These are phyloP conservation scores for Phytophthora ramorum DNA, from an alignment of 352 stramenopile species.

Conservation along the genomic window DNA sequence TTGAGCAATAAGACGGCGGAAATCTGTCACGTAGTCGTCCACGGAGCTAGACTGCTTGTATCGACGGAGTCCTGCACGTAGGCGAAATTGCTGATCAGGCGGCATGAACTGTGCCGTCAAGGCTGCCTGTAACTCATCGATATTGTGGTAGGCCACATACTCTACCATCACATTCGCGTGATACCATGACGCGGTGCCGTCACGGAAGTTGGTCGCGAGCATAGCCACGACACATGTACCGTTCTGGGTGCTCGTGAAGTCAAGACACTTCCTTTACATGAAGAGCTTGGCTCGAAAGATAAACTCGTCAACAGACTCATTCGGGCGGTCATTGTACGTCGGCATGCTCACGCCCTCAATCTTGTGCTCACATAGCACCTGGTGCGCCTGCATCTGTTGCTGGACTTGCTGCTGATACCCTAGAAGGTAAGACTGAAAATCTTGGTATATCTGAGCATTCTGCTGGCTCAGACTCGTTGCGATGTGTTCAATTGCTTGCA, in stretches of 20 bases:
- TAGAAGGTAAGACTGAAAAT: slow-evolving; percentile 5
- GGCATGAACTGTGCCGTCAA: slow-evolving; percentile 6
- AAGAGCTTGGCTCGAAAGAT: slow-evolving; percentile 19
- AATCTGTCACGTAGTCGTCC: slow-evolving; percentile 13
- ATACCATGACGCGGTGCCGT: slow-evolving; percentile 7
- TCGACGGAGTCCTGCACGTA: slow-evolving; percentile 1
- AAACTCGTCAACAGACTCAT: slow-evolving; percentile 6
- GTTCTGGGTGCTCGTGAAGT: slow-evolving; percentile 8
- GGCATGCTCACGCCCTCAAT: slow-evolving; percentile 13
- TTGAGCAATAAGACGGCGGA: background rate
- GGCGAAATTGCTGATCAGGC: slow-evolving; percentile 1
- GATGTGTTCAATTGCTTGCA: slow-evolving; percentile 6
- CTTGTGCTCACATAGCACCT: slow-evolving; percentile 1
- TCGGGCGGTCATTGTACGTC: background rate
- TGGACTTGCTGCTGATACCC: slow-evolving; percentile 2
- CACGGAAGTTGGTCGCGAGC: slow-evolving; percentile 9
- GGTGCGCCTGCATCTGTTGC: slow-evolving; percentile 7
- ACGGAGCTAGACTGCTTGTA: slow-evolving; percentile 3
- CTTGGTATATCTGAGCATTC: slow-evolving; percentile 16
- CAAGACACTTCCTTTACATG: slow-evolving; percentile 15
- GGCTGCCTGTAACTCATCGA: background rate
- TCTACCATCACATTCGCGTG: slow-evolving; percentile 9
- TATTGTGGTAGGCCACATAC: background rate
- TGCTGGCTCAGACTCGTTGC: slow-evolving; percentile 3
- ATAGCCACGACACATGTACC: background rate